These are phyloP conservation scores for Calonectria naviculata DNA, from an alignment of 2,329 filamentous ascomycete genomes.

Conservation along the genomic window DNA sequence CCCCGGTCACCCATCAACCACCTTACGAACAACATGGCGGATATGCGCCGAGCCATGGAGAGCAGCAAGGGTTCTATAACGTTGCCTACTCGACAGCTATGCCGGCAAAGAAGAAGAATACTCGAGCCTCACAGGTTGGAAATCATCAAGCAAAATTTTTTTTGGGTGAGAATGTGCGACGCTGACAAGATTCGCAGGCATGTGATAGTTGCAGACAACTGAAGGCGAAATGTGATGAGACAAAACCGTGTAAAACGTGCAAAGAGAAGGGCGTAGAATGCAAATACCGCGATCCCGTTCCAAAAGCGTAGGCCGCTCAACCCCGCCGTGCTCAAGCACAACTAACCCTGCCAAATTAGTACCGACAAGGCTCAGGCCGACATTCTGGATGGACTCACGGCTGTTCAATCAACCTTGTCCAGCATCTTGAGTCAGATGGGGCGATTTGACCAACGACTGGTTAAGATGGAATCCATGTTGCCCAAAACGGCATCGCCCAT, in stretches of 20 bases:
- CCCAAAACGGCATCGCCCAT: constrained; percentile 31
- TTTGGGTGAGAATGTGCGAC: background rate
- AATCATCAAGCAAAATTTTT: background rate
- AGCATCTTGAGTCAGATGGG: constrained; percentile 51
- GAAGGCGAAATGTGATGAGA: constrained; percentile 93
- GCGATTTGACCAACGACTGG: constrained; percentile 51
- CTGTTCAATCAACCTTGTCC: constrained; percentile 52
- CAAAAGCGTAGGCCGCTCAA: constrained; percentile 78
- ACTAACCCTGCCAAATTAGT: constrained; percentile 45
- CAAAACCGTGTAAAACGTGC: constrained; percentile 85
- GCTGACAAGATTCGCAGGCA: constrained; percentile 66
- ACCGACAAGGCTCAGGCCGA: constrained; percentile 71
- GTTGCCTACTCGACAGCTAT: constrained; percentile 56
- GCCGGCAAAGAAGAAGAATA: constrained; percentile 68
- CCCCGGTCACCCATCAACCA: constrained; percentile 51
- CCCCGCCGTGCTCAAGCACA: background rate
- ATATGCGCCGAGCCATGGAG: constrained; percentile 48
- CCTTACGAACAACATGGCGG: constrained; percentile 50
- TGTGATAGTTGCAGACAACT: constrained; percentile 90
- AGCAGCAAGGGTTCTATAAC: constrained; percentile 44
- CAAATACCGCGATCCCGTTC: constrained; percentile 90
- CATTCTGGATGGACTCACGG: constrained; percentile 65
- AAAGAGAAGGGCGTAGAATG: constrained; percentile 87
- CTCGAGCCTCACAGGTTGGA: constrained; percentile 70
- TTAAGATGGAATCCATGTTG: constrained; percentile 47